A percentile compares a stretch with the other conserved stretches of the same genome.
phyloP scores from a whole-genome alignment of 106 monocot genomes.

The Phalaenopsis aphrodite region DNA sequence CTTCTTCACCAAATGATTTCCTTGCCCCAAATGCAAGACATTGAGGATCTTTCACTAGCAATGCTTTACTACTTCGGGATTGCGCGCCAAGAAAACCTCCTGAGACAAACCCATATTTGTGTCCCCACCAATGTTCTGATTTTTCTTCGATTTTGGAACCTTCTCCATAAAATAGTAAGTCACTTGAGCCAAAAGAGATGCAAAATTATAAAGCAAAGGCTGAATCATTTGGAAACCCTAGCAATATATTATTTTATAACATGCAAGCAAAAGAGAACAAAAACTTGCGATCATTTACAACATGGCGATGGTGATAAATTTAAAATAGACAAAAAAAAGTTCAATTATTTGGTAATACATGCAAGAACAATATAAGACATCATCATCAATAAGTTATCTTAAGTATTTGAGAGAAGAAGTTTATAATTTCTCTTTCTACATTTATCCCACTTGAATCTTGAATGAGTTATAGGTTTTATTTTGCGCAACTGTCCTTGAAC shows the following conservation, averaged over 20 bases:
- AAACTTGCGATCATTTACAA: neutral
- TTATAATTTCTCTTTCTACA: neutral
- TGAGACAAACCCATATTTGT: conserved; percentile 79
- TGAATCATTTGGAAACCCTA: neutral
- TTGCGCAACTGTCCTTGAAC: neutral
- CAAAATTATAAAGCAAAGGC: neutral
- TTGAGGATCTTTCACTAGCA: conserved; percentile 23
- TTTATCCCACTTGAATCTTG: neutral
- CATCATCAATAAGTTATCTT: neutral
- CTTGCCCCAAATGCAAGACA: conserved; percentile 15
- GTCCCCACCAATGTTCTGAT: conserved; percentile 67
- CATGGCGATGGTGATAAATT: neutral
- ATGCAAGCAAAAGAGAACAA: neutral
- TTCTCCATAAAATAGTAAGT: conserved; percentile 8
- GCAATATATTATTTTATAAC: neutral
- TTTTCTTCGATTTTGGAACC: conserved; percentile 20
- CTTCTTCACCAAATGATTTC: conserved; percentile 72
- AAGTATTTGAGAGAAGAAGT: neutral
- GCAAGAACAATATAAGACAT: neutral
- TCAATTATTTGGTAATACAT: neutral
- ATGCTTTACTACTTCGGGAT: conserved; percentile 21
- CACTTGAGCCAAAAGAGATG: neutral
- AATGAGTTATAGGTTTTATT: neutral
- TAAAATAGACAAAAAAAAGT: neutral
- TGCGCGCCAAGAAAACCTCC: conserved; percentile 82